Evolutionary conservation across 2,329 filamentous ascomycete species (phyloP).

Genomic region (Ascochyta viciae-villosae): DNA sequence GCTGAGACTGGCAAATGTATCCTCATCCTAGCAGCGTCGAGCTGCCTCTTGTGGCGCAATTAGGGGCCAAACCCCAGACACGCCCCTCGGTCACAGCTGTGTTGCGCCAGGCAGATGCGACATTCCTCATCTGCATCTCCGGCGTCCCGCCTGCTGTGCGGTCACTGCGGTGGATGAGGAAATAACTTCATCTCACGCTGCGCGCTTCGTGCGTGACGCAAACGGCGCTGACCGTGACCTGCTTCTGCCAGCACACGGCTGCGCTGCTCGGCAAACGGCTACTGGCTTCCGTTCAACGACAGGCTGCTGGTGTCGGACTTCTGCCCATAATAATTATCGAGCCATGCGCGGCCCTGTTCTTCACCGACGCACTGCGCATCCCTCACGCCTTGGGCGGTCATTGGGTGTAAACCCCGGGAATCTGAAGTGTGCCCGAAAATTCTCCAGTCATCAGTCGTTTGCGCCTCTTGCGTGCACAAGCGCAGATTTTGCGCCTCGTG

Average conservation of each 20-base stretch:
- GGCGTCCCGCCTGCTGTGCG: slow-evolving; percentile 20
- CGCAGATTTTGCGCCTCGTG: slow-evolving; percentile 14
- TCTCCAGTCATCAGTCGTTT: slow-evolving; percentile 11
- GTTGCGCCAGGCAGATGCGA: slow-evolving; percentile 29
- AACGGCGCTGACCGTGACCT: slow-evolving; percentile 25
- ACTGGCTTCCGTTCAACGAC: slow-evolving; percentile 11
- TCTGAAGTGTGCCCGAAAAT: slow-evolving; percentile 9
- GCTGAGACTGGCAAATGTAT: slow-evolving; percentile 20
- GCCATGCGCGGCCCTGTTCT: slow-evolving; percentile 16
- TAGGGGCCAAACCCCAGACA: slow-evolving; percentile 22
- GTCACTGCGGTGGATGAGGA: slow-evolving; percentile 6
- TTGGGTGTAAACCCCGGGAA: slow-evolving; percentile 8
- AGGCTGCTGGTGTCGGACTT: slow-evolving; percentile 18
- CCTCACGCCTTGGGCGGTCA: slow-evolving; percentile 4
- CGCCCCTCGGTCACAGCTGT: slow-evolving; percentile 27
- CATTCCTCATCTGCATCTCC: slow-evolving; percentile 30
- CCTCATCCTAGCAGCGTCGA: slow-evolving; percentile 10
- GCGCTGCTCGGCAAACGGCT: slow-evolving; percentile 11
- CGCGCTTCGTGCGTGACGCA: slow-evolving; percentile 27
- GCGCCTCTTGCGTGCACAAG: slow-evolving; percentile 20
- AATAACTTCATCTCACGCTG: slow-evolving; percentile 23
- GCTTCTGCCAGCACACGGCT: slow-evolving; percentile 19
- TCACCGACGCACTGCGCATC: slow-evolving; percentile 17
- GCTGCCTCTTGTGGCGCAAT: slow-evolving; percentile 20
- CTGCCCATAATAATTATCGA: slow-evolving; percentile 21